phyloP scores from a whole-genome alignment of 352 stramenopile species.

The Phytopythium vexans region DNA sequence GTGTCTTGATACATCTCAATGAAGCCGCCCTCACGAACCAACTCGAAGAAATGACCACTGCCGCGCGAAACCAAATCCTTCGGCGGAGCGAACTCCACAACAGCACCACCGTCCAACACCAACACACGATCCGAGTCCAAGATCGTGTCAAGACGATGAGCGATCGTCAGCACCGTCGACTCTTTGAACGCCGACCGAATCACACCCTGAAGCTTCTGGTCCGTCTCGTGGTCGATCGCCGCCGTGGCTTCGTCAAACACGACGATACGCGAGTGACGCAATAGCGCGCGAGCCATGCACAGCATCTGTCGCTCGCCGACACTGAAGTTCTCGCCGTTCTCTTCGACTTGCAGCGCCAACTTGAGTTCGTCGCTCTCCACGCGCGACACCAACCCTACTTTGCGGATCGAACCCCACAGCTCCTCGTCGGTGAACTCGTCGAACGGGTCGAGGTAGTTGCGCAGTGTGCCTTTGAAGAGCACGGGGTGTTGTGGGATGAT shows the following conservation, averaged over 20 bases:
- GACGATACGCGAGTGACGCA: too few species aligned
- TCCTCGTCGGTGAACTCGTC: constrained; percentile 70
- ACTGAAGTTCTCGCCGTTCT: too few species aligned
- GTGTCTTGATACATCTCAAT: too few species aligned
- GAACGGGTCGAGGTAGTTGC: constrained; percentile 92
- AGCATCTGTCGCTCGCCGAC: too few species aligned
- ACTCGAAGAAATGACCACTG: constrained; percentile 41
- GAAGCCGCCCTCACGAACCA: constrained; percentile 46
- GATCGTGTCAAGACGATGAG: too few species aligned
- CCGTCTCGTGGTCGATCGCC: too few species aligned
- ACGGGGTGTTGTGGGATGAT: too few species aligned
- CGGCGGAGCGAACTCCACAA: constrained; percentile 86
- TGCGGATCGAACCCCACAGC: constrained; percentile 46
- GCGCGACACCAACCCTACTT: too few species aligned
- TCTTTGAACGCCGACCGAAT: constrained; percentile 85
- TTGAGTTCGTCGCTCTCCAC: constrained; percentile 31
- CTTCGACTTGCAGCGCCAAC: constrained; percentile 66
- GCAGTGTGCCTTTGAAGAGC: constrained; percentile 89
- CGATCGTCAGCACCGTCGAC: constrained; percentile 94
- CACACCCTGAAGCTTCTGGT: too few species aligned
- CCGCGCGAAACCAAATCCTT: constrained; percentile 42
- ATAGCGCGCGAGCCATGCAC: too few species aligned
- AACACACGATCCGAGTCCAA: too few species aligned
- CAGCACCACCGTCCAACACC: constrained; percentile 70
- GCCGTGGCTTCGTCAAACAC: too few species aligned